phyloP scores from a whole-genome alignment of 1,284 basidiomycete species.

The Ganoderma leucocontextum region DNA sequence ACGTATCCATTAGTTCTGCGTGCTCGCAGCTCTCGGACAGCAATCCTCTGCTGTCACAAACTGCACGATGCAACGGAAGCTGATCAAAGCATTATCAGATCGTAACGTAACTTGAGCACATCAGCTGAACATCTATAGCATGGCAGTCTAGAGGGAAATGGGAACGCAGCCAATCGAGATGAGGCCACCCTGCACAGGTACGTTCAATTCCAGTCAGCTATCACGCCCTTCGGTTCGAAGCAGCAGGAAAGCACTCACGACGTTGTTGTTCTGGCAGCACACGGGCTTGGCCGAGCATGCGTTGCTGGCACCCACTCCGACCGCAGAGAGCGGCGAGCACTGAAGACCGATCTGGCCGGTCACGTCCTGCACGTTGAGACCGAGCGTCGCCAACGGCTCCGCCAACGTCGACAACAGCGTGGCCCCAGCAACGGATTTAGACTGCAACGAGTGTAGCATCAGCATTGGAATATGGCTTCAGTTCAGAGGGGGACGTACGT shows the following conservation, averaged over 20 bases:
- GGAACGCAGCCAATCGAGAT: neutral
- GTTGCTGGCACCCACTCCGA: constrained; percentile 26
- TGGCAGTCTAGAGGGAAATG: neutral
- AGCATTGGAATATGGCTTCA: neutral
- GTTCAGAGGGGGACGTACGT: constrained; percentile 13
- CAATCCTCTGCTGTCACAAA: too few relatives aligned
- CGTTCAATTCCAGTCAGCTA: neutral
- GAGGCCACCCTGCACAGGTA: neutral
- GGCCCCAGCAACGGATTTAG: constrained; percentile 19
- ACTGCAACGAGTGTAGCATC: neutral
- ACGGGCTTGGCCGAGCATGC: constrained; percentile 25
- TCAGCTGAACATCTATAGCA: neutral
- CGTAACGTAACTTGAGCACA: too few relatives aligned
- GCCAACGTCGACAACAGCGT: constrained; percentile 15
- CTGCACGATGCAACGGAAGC: too few relatives aligned
- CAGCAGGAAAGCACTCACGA: constrained; percentile 21
- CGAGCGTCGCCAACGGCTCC: constrained; percentile 17
- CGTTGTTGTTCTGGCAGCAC: constrained; percentile 33
- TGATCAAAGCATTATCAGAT: too few relatives aligned
- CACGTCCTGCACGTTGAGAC: constrained; percentile 21
- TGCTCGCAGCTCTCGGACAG: too few relatives aligned
- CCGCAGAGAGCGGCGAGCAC: constrained; percentile 28
- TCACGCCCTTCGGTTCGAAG: neutral
- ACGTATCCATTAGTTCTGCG: too few relatives aligned
- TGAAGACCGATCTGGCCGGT: constrained; percentile 22